Conservation (phyloP, 2,329 filamentous ascomycete genomes). For the Alternaria arborescens region DNA sequence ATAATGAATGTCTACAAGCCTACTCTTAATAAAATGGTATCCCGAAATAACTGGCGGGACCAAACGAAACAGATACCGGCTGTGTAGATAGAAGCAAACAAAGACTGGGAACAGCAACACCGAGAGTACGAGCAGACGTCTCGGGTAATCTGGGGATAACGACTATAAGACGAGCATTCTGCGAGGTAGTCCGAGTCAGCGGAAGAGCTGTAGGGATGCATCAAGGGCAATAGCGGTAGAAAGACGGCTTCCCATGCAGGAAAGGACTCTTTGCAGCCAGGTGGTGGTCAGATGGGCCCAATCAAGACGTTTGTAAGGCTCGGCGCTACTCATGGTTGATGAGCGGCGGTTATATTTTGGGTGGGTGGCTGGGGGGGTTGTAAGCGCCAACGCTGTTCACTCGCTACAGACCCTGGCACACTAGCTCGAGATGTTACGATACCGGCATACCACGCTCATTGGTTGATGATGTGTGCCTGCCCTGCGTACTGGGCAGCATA, state of each 20-base stretch:
- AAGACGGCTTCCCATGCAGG: slow-evolving; percentile 43
- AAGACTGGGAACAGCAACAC: slow-evolving; percentile 24
- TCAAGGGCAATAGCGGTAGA: slow-evolving; percentile 46
- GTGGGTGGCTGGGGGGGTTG: slow-evolving; percentile 44
- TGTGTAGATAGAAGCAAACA: slow-evolving; percentile 20
- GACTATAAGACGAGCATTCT: slow-evolving; percentile 42
- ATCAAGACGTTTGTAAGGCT: slow-evolving; percentile 41
- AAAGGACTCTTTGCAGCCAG: slow-evolving; percentile 35
- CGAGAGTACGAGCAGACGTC: slow-evolving; percentile 27
- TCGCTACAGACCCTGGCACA: slow-evolving; percentile 40
- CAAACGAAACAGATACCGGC: slow-evolving; percentile 20
- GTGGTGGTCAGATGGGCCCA: slow-evolving; percentile 39
- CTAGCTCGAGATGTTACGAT: slow-evolving; percentile 24
- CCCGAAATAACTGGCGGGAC: slow-evolving; percentile 29
- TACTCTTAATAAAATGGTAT: slow-evolving; percentile 22
- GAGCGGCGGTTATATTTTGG: slow-evolving; percentile 47
- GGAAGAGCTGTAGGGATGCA: slow-evolving; percentile 25
- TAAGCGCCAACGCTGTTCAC: slow-evolving; percentile 48
- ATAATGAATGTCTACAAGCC: slow-evolving; percentile 33
- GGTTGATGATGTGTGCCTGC: slow-evolving; percentile 37
- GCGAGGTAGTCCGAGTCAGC: slow-evolving; percentile 6
- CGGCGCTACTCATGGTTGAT: slow-evolving; percentile 43
- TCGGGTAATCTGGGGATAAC: slow-evolving; percentile 45
- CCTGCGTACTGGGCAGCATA: slow-evolving; percentile 37
- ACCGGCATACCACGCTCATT: slow-evolving; percentile 34